These are phyloP conservation scores for Farysia itapuensis DNA, from an alignment of 1,284 basidiomycete species.

Conservation along the genomic window DNA sequence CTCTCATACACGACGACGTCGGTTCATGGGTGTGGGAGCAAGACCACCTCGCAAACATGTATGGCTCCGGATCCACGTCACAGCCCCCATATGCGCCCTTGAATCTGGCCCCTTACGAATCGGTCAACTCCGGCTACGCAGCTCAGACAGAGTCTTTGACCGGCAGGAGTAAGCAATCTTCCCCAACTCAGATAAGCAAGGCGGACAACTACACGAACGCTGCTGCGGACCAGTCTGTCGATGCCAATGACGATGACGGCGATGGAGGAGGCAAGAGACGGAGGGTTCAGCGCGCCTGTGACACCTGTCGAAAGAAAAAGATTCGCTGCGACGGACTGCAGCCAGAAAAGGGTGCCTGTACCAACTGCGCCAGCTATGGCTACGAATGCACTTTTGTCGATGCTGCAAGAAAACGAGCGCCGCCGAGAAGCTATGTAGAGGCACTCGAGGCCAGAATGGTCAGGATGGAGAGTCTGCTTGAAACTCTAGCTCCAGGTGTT, in stretches of 20 bases:
- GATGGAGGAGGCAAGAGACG: constrained; percentile 43
- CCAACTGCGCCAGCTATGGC: constrained; percentile 49
- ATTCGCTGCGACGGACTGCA: constrained; percentile 51
- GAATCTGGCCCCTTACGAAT: too few relatives aligned
- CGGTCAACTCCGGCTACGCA: too few relatives aligned
- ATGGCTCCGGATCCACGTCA: too few relatives aligned
- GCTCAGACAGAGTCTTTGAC: too few relatives aligned
- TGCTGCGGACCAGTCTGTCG: too few relatives aligned
- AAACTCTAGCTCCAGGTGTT: constrained; percentile 42
- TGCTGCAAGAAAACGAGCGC: constrained; percentile 28
- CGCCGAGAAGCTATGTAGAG: constrained; percentile 45
- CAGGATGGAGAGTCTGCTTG: constrained; percentile 44
- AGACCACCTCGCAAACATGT: too few relatives aligned
- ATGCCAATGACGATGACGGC: constrained; percentile 34
- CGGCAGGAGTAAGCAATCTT: too few relatives aligned
- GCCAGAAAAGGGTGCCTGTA: constrained; percentile 41
- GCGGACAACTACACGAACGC: constrained; percentile 5
- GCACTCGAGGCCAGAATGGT: constrained; percentile 52
- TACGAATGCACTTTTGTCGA: constrained; percentile 54
- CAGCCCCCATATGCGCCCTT: too few relatives aligned
- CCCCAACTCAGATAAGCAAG: too few relatives aligned
- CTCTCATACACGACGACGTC: too few relatives aligned
- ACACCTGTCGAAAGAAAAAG: constrained; percentile 54
- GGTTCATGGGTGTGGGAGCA: too few relatives aligned
- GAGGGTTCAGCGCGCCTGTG: constrained; percentile 48